A percentile compares a stretch with the other conserved stretches of the same genome.
Conservation (phyloP, 176 grass and related monocot genomes). For the Hordeum marinum region DNA sequence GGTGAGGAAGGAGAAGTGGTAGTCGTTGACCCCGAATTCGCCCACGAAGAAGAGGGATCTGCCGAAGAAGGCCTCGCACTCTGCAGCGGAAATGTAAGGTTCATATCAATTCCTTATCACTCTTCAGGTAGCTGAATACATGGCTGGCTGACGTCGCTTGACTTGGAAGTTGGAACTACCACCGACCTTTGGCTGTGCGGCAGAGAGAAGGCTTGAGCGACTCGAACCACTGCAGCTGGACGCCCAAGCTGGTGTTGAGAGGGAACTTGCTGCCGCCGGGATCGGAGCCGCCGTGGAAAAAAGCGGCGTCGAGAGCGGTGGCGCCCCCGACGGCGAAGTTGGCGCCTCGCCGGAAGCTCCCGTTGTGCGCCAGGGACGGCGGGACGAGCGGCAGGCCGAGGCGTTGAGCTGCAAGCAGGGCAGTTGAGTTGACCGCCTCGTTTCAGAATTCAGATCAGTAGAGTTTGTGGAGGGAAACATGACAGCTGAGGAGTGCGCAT, state of each 20-base stretch:
- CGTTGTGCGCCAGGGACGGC: conserved; percentile 25
- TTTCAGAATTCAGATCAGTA: not conserved
- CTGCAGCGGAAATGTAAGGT: not conserved
- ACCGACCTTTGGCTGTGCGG: conserved; percentile 18
- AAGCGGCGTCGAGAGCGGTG: conserved; percentile 20
- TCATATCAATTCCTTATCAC: not conserved
- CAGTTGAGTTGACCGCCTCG: not conserved
- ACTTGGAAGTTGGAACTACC: too few relatives aligned
- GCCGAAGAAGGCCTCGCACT: conserved; percentile 29
- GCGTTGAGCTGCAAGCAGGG: not conserved
- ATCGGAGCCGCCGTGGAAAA: conserved; percentile 15
- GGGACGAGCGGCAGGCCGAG: conserved; percentile 35
- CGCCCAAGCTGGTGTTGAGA: conserved; percentile 31
- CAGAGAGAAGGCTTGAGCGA: conserved; percentile 41
- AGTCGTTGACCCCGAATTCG: conserved; percentile 43
- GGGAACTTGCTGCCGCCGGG: not conserved
- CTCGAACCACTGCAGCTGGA: conserved; percentile 50
- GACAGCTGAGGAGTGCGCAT: too few relatives aligned
- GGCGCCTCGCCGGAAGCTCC: conserved; percentile 31
- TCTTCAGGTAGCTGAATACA: not conserved
- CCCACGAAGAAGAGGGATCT: conserved; percentile 49
- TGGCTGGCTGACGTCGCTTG: too few relatives aligned
- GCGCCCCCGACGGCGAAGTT: conserved; percentile 46
- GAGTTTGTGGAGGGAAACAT: not conserved
- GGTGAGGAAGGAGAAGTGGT: not conserved